Evolutionary conservation across 768 basidiomycete species (phyloP).

Genomic region (Roridomyces roridus): DNA sequence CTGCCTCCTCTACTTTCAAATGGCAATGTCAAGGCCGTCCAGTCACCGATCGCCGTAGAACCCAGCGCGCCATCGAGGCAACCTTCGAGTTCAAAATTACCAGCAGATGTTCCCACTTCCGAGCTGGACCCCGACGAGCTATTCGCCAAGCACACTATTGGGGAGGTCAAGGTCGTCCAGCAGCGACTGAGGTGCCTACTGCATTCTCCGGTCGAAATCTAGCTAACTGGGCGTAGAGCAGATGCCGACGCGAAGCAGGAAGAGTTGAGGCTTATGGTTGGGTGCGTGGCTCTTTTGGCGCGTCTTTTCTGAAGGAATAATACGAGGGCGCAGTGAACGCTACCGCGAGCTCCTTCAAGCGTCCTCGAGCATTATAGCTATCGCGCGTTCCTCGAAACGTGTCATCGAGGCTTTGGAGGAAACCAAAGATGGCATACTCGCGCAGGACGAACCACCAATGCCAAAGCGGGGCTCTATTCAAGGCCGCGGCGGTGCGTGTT

Average conservation of each 20-base stretch:
- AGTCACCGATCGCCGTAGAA: conserved; percentile 9
- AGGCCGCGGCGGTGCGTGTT: conserved; percentile 50
- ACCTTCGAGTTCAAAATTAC: conserved; percentile 27
- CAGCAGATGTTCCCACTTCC: conserved; percentile 29
- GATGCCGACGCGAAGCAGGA: conserved; percentile 90
- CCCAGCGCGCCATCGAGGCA: background rate
- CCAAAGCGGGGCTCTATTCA: conserved; percentile 46
- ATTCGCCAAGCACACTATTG: conserved; percentile 72
- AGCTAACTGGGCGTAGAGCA: conserved; percentile 46
- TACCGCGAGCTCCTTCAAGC: conserved; percentile 89
- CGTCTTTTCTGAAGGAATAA: conserved; percentile 33
- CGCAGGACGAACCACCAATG: conserved; percentile 50
- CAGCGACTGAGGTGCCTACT: conserved; percentile 65
- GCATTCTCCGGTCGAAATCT: conserved; percentile 1
- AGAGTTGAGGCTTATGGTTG: conserved; percentile 89
- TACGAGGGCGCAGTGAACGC: conserved; percentile 80
- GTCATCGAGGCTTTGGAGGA: conserved; percentile 71
- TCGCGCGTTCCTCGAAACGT: conserved; percentile 69
- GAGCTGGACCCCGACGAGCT: conserved; percentile 73
- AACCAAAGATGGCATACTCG: conserved; percentile 57
- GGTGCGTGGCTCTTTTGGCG: conserved; percentile 60
- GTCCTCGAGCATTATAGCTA: conserved; percentile 82
- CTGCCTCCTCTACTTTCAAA: conserved; percentile 28
- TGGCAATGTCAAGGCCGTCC: conserved; percentile 27
- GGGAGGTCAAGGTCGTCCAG: conserved; percentile 72